Evolutionary conservation across 768 basidiomycete genomes (phyloP), one percentile per base, ranked within the genome.

Genomic region (Lentinula detonsa): DNA sequence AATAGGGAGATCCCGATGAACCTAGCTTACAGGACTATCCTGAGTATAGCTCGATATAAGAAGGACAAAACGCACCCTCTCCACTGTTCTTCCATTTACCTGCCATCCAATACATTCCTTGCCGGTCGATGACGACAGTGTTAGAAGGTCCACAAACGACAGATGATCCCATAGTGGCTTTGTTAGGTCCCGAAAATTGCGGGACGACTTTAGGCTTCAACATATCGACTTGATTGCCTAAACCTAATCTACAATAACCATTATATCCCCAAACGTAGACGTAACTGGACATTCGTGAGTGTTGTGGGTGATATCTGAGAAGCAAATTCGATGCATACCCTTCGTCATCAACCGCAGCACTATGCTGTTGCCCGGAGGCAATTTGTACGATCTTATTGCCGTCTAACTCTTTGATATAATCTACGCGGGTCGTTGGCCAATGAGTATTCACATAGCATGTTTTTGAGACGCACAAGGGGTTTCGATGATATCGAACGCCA

Each of bases 51-150:
- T 13, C 43, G 39, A 43, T 13, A 40, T 48, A 9, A 16, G 48
- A 13, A 35, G 31, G 34, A 39, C 15, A 7, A 35, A 21, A 66
- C 74, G 57, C 66, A 84, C 94, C 95, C 73, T 97, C 95, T 10
- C 95, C 95, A 5, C 93, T 94, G 64, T 87, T 91, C 73, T 98
- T 98, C 91, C 92, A 98, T 85, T 89, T 94, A 40, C 88, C 91
- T 46, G 88, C 89, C 85, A 89, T 90, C 81, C 82, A 95, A 67
- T 85, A 92, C 85, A 93, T 91, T n/a, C 82, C 80, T 67, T 92
- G 88, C 52, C 81, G 85, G 70, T 96, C 94, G 42, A 94, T 78
- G 31, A 93, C 88, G 6, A 90, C 83, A n/a, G 87, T 88, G 72
- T 84, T 92, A 5, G 93, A 80, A 0, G 93, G 91, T 15, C 96